Conservation (phyloP, 371 early-diverging fungal genomes). For the Chytridiales sp. region DNA sequence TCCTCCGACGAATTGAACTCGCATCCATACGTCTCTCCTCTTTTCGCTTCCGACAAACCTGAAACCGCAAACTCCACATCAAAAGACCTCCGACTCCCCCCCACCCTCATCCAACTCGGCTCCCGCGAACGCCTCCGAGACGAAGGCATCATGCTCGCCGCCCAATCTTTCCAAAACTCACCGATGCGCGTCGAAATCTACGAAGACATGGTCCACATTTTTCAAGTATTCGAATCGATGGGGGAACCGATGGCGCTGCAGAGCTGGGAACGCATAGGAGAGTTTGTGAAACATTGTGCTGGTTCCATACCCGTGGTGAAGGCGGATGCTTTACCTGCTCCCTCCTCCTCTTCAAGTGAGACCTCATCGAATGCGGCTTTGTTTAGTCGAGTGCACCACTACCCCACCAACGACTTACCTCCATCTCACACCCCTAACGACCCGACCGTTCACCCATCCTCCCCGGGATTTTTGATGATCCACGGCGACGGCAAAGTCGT, state of each 20-base stretch:
- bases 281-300: slow-evolving; percentile 10
- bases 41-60: slow-evolving; percentile 11
- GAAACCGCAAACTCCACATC: not conserved
- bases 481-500: too few species aligned
- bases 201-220: slow-evolving; percentile 32
- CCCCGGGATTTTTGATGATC: too few species aligned
- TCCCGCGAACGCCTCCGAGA: slow-evolving; percentile 50
- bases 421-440: too few species aligned
- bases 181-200: slow-evolving; percentile 18
- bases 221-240: slow-evolving; percentile 29
- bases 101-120: slow-evolving; percentile 50
- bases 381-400: too few species aligned
- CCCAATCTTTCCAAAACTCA: slow-evolving; percentile 10
- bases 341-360: too few species aligned
- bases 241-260: slow-evolving; percentile 9
- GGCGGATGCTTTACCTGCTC: too few species aligned
- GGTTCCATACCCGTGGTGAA: too few species aligned
- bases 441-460: too few species aligned
- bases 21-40: slow-evolving; percentile 20
- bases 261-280: slow-evolving; percentile 21
- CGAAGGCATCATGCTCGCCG: slow-evolving; percentile 33
- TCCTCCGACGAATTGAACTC: slow-evolving; percentile 13
- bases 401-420: too few species aligned
- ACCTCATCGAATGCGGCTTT: too few species aligned
- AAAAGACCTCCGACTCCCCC: slow-evolving; percentile 51